Evolutionary conservation across 192 early-diverging fungal genomes (phyloP).

Genomic region (Coemansia sp.): DNA sequence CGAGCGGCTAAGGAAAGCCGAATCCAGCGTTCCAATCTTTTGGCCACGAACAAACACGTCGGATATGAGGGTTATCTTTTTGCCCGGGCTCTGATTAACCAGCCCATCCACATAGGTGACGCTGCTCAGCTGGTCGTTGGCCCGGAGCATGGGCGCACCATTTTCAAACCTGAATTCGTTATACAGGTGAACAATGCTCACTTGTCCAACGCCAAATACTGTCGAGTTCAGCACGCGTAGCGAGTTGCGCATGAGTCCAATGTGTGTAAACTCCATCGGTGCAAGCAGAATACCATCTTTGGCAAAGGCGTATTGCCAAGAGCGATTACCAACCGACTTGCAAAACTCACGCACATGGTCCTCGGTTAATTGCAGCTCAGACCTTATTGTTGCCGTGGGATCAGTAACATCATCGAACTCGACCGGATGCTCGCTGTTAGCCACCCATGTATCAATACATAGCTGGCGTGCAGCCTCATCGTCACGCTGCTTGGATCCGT

Average conservation of each 20-base stretch:
- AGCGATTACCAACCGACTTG: too few species aligned
- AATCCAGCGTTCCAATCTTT: conserved; percentile 69
- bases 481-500: neutral
- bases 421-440: too few species aligned
- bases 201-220: conserved; percentile 81
- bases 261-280: conserved; percentile 58
- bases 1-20: conserved; percentile 81
- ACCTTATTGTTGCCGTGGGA: too few species aligned
- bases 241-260: conserved; percentile 74
- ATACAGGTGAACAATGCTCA: conserved; percentile 81
- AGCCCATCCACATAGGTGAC: conserved; percentile 71
- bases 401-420: too few species aligned
- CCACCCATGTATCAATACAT: neutral
- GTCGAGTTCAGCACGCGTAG: conserved; percentile 82
- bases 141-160: conserved; percentile 58
- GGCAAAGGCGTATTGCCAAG: too few species aligned
- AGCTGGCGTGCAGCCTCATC: neutral
- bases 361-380: too few species aligned
- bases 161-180: conserved; percentile 78
- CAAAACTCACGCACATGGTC: too few species aligned
- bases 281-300: too few species aligned
- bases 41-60: conserved; percentile 52
- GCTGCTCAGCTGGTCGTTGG: conserved; percentile 72
- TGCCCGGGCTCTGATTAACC: conserved; percentile 77
- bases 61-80: conserved; percentile 75